Evolutionary conservation across 2,329 filamentous ascomycete genomes (phyloP).

Genomic region (Aspergillus fumigatus): DNA sequence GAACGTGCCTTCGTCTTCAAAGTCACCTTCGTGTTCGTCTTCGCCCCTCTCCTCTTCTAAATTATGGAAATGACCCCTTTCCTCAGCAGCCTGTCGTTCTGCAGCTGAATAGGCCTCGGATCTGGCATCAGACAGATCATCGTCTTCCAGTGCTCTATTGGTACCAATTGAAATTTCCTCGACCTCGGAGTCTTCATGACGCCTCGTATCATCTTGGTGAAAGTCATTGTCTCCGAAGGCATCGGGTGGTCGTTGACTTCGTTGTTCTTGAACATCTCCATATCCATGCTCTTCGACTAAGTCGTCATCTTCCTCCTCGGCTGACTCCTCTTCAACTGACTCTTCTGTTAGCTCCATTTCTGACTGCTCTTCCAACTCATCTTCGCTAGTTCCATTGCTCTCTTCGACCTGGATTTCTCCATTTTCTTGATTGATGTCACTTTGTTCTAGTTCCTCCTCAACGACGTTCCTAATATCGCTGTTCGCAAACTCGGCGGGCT

Average conservation of each 20-base stretch:
- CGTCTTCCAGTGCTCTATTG: slow-evolving; percentile 30
- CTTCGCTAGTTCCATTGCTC: neutral
- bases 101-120: neutral
- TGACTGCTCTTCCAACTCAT: neutral
- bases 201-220: neutral
- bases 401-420: neutral
- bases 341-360: neutral
- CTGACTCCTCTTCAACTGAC: slow-evolving; percentile 10
- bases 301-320: slow-evolving; percentile 23
- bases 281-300: slow-evolving; percentile 19
- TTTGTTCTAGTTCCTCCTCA: neutral
- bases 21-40: slow-evolving; percentile 10
- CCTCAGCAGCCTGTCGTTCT: neutral
- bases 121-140: slow-evolving; percentile 10
- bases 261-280: neutral
- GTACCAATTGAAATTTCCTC: slow-evolving; percentile 15
- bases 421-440: neutral
- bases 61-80: neutral
- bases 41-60: slow-evolving; percentile 6
- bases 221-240: neutral
- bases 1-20: neutral
- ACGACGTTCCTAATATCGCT: neutral
- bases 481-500: neutral
- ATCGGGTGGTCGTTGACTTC: neutral
- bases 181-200: neutral